Percentiles rank a stretch among this genome's conserved stretches.
phyloP scores from a whole-genome alignment of 257 asterid species.

The Solanum commersonii region DNA sequence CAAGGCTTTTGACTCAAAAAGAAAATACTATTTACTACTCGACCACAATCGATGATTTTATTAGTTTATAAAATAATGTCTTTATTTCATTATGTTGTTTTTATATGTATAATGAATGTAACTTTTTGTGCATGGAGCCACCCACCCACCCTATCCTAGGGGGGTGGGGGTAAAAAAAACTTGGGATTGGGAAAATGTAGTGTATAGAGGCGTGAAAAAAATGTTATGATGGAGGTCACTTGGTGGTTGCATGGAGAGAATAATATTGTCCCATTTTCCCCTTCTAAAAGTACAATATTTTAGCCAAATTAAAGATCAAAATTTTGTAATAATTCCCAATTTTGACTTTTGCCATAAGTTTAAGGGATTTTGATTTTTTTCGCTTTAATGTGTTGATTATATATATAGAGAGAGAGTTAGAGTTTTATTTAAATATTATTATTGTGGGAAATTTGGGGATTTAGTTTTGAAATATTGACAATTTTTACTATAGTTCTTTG shows the following conservation, averaged over 20 bases:
- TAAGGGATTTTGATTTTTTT: background rate
- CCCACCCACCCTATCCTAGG: background rate
- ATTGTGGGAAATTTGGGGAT: too few relatives aligned
- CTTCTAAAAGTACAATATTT: slow-evolving; percentile 12
- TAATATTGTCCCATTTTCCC: slow-evolving; percentile 11
- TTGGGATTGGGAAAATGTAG: slow-evolving; percentile 16
- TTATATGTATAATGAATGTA: background rate
- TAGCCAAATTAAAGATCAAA: slow-evolving; percentile 7
- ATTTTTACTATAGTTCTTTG: background rate
- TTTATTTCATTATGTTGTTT: slow-evolving; percentile 11
- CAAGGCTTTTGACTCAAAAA: background rate
- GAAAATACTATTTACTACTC: background rate
- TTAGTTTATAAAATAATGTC: background rate
- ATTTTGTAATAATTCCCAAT: background rate
- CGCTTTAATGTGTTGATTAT: background rate
- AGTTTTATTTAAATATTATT: too few relatives aligned
- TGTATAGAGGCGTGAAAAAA: slow-evolving; percentile 44
- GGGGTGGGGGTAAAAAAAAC: background rate
- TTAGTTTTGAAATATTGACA: background rate
- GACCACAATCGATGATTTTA: fast-evolving
- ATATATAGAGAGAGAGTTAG: too few relatives aligned
- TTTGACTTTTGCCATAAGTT: background rate
- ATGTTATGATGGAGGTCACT: slow-evolving; percentile 45
- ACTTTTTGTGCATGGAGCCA: slow-evolving; percentile 20
- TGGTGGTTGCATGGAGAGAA: slow-evolving; percentile 31